A percentile compares a stretch with the other conserved stretches of the same genome.
These are phyloP conservation scores for Talinum fruticosum DNA, from an alignment of 148 eudicot species.

Conservation along the genomic window DNA sequence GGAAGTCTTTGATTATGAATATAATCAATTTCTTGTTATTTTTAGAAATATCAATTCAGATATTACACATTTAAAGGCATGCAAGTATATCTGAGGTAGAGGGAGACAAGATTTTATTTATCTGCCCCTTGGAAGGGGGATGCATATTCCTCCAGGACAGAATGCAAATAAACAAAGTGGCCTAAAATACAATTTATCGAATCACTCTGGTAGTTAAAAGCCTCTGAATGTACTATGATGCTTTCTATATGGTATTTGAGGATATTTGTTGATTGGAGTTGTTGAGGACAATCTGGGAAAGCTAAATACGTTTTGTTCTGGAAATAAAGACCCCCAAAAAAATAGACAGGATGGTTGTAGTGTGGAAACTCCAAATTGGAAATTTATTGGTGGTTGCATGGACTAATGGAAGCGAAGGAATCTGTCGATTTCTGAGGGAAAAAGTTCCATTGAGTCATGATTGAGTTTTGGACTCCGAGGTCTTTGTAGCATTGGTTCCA, in stretches of 20 bases:
- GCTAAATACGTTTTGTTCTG: neutral
- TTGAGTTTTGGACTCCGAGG: neutral
- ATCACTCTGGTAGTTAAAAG: neutral
- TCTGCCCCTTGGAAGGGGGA: no score
- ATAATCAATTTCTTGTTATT: neutral
- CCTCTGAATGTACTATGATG: neutral
- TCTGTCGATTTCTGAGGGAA: neutral
- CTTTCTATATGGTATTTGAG: neutral
- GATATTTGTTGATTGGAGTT: neutral
- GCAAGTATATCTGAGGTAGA: neutral
- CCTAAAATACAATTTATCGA: neutral
- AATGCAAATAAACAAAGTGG: neutral
- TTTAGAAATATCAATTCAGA: neutral
- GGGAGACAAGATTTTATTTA: no score
- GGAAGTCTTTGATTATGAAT: neutral
- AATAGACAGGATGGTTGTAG: no score
- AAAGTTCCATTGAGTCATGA: neutral
- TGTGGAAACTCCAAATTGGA: no score
- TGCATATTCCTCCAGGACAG: neutral
- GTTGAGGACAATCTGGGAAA: neutral
- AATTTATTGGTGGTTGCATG: no score
- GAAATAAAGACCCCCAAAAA: no score
- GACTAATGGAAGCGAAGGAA: no score
- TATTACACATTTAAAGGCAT: neutral
- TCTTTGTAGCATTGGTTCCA: neutral